These are phyloP conservation scores for Beauveria caledonica DNA, from an alignment of 2,329 filamentous ascomycete genomes.

Conservation along the genomic window DNA sequence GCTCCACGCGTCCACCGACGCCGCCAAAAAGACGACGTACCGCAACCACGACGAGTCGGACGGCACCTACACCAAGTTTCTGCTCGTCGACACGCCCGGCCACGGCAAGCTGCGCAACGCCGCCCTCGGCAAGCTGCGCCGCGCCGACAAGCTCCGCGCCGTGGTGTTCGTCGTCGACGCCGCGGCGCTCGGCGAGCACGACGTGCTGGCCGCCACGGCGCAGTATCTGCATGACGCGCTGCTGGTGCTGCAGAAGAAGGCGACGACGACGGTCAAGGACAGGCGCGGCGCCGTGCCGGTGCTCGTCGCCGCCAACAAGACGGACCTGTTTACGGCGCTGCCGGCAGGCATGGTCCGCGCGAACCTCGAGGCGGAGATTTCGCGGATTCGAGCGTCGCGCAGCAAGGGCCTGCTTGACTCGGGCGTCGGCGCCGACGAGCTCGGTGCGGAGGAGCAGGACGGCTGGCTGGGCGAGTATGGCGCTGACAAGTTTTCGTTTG, in stretches of 20 bases:
- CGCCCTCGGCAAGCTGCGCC: slow-evolving; percentile 46
- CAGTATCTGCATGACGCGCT: slow-evolving; percentile 84
- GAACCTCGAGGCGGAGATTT: slow-evolving; percentile 72
- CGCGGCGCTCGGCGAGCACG: slow-evolving; percentile 52
- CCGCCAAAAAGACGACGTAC: slow-evolving; percentile 35
- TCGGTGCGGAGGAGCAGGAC: slow-evolving; percentile 62
- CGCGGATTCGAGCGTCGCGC: slow-evolving; percentile 65
- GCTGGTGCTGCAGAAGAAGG: slow-evolving; percentile 70
- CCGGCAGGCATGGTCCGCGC: slow-evolving; percentile 68
- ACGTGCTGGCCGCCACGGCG: slow-evolving; percentile 62
- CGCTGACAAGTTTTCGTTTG: slow-evolving; percentile 69
- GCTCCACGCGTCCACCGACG: slow-evolving; percentile 44
- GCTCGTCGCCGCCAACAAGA: slow-evolving; percentile 87
- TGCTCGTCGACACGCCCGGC: slow-evolving; percentile 82
- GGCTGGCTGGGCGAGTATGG: slow-evolving; percentile 78
- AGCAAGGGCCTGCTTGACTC: slow-evolving; percentile 78
- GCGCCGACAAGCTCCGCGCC: slow-evolving; percentile 50
- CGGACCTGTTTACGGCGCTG: slow-evolving; percentile 88
- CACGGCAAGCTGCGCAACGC: slow-evolving; percentile 84
- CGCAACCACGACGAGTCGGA: slow-evolving; percentile 48
- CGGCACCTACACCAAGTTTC: slow-evolving; percentile 58
- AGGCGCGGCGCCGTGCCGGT: slow-evolving; percentile 50
- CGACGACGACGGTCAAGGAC: slow-evolving; percentile 33
- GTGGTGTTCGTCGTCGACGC: slow-evolving; percentile 89
- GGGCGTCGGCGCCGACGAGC: slow-evolving; percentile 58